phyloP scores from a whole-genome alignment of 495 filamentous ascomycete genomes.

The Neurospora tetraspora region DNA sequence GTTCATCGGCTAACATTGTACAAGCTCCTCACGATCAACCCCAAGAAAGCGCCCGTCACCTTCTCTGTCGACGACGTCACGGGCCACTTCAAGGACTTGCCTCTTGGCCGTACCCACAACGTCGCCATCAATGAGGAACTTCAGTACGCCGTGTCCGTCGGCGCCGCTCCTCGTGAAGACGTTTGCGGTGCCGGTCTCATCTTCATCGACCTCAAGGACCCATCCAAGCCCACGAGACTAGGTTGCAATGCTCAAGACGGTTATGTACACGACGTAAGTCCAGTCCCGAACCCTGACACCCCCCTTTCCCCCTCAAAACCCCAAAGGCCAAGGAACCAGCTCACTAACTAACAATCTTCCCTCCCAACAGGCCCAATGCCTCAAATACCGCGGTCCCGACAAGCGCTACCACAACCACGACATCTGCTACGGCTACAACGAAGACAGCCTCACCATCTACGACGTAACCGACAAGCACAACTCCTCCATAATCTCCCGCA shows the following conservation, averaged over 20 bases:
- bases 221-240: slow-evolving; percentile 38
- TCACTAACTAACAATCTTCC: background rate
- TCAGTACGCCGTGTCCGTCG: slow-evolving; percentile 43
- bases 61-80: slow-evolving; percentile 27
- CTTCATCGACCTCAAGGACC: slow-evolving; percentile 43
- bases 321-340: background rate
- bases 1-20: background rate
- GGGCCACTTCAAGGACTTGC: slow-evolving; percentile 30
- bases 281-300: background rate
- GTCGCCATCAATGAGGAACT: slow-evolving; percentile 42
- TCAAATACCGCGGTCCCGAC: slow-evolving; percentile 48
- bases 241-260: slow-evolving; percentile 45
- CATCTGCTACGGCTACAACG: slow-evolving; percentile 53
- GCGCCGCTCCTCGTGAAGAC: slow-evolving; percentile 35
- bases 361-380: slow-evolving; percentile 35
- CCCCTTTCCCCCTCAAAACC: background rate
- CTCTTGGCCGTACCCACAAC: slow-evolving; percentile 40
- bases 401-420: slow-evolving; percentile 42
- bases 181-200: slow-evolving; percentile 42
- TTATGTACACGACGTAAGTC: slow-evolving; percentile 43
- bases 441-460: slow-evolving; percentile 39
- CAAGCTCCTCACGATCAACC: background rate
- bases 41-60: slow-evolving; percentile 10
- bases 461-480: slow-evolving; percentile 46
- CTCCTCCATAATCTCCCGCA: slow-evolving; percentile 42